A percentile compares a stretch with the other conserved stretches of the same genome.
These are phyloP conservation scores for Phaeomoniella chlamydospora DNA, from an alignment of 2,329 filamentous ascomycete genomes.

Conservation along the genomic window DNA sequence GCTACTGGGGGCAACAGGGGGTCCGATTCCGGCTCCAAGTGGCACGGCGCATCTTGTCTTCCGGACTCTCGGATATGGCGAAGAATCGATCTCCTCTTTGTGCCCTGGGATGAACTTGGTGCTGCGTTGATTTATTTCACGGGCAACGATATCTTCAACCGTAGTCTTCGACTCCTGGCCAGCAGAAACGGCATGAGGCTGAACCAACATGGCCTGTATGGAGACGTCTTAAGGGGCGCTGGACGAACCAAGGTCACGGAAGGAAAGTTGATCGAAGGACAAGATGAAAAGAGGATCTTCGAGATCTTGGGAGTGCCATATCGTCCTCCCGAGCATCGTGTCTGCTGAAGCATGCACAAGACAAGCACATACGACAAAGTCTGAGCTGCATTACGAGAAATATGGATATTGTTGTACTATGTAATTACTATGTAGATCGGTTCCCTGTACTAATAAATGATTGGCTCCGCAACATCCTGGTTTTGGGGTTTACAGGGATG, in stretches of 20 bases:
- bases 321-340: conserved; percentile 61
- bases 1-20: conserved; percentile 34
- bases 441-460: too few relatives aligned
- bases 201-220: conserved; percentile 71
- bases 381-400: too few relatives aligned
- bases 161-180: conserved; percentile 67
- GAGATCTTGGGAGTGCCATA: conserved; percentile 70
- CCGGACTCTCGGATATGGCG: conserved; percentile 52
- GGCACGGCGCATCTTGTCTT: conserved; percentile 73
- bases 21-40: conserved; percentile 60
- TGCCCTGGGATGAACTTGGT: conserved; percentile 65
- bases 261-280: conserved; percentile 58
- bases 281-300: conserved; percentile 67
- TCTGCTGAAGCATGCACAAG: too few relatives aligned
- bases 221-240: conserved; percentile 48
- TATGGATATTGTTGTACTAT: too few relatives aligned
- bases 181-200: conserved; percentile 69
- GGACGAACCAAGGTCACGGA: conserved; percentile 47
- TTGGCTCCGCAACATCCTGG: too few relatives aligned
- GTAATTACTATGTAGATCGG: too few relatives aligned
- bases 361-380: too few relatives aligned
- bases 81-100: conserved; percentile 71
- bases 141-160: conserved; percentile 87
- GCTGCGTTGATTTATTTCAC: conserved; percentile 91
- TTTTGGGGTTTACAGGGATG: too few relatives aligned